Base-by-base conservation (phyloP, 2,329 filamentous ascomycete genomes). In the Thelonectria blattea region DNA sequence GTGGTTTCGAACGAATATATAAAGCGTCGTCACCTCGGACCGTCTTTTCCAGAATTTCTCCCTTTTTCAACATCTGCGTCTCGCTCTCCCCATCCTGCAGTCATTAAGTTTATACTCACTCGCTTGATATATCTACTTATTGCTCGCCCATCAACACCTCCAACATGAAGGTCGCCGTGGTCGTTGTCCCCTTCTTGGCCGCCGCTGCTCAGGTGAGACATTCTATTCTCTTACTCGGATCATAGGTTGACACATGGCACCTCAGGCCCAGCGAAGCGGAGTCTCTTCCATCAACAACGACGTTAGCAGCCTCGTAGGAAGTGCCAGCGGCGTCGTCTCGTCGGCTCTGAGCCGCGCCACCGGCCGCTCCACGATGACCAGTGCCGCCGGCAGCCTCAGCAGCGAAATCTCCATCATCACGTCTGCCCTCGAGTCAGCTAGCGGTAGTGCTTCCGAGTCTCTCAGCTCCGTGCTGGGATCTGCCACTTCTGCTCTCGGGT, bases 131-230 rank as follows among this genome's bases (percentile, higher is more conserved):
- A 45, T 24, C 8, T 18, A 11, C 18, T 3, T 22, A 20, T 20
- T 20, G 14, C 18, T 22, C 42, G 14, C 18, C 12, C 42, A 22
- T 24, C 17, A 11, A 49, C 11, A 45, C 17, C 32, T 15, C 24
- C 48, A 48, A 46, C 11, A 58, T 58, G 55, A 58, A 58, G 49
- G 27, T 52, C 41, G 47, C 55, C 30, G 8, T n/a, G 32, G 22
- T 58, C 12, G 32, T 49, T 24, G 48, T 58, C 10, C 39, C 55
- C 12, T 30, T 52, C 34, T 32, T 58, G 2, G 55, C 55, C 2
- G 42, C 43, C 22, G 5, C 17, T 10, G 49, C 42, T 3, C 41
- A 52, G 49, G 55, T 58, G 52, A 11, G 53, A 41, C 22, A 24
- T 20, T 1, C n/a, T 6, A 22, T 7, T 5, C 9, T 1, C 11